Conservation (phyloP, 345 rosid species). For the Eucalyptus tenuipes region DNA sequence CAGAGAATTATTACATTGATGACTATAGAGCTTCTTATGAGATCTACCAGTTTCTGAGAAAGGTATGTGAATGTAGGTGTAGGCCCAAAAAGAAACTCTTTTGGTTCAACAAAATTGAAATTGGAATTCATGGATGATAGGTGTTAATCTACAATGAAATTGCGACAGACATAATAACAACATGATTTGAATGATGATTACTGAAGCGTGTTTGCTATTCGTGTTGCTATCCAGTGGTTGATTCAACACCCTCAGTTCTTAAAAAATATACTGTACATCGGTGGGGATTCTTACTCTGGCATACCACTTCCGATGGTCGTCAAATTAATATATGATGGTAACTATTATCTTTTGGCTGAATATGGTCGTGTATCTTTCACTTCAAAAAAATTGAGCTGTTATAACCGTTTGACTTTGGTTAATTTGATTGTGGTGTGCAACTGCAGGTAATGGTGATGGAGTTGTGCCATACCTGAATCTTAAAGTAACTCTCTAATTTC, state of each 20-base stretch:
- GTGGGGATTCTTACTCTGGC: constrained; percentile 29
- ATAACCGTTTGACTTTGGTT: background rate
- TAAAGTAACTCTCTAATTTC: background rate
- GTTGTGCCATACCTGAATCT: constrained; percentile 6
- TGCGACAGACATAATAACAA: background rate
- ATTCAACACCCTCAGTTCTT: constrained; percentile 6
- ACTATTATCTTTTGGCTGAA: background rate
- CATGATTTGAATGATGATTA: background rate
- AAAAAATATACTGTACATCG: constrained; percentile 7
- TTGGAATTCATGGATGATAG: background rate
- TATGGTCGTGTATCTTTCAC: background rate
- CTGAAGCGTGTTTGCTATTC: background rate
- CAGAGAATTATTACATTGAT: constrained; percentile 5
- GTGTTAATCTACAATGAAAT: background rate
- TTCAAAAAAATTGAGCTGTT: background rate
- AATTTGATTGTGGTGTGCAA: background rate
- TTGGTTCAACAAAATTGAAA: background rate
- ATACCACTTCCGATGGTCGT: constrained; percentile 19
- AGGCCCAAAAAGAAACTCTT: background rate
- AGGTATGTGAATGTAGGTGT: background rate
- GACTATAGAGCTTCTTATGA: background rate
- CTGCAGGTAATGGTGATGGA: constrained; percentile 12
- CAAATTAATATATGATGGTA: constrained; percentile 11
- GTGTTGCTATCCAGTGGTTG: constrained; percentile 5
- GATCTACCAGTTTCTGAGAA: constrained; percentile 6